Evolutionary conservation across 2,329 filamentous ascomycete genomes (phyloP), one percentile per base, ranked within the genome.

Genomic region (Clonostachys rosea): DNA sequence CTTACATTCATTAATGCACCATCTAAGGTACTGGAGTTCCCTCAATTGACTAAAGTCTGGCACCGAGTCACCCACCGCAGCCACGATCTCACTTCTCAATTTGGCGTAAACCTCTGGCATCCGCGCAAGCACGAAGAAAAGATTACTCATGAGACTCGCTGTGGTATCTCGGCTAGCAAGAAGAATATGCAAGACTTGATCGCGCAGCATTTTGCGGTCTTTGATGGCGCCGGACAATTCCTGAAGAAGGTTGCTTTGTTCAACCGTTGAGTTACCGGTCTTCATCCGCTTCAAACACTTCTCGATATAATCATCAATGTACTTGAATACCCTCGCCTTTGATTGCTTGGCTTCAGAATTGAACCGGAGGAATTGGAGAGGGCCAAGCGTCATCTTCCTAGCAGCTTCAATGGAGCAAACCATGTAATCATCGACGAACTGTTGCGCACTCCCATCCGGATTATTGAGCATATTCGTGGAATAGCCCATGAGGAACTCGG

Each of bases 1-100:
- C 66, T 65, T 64, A 80, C 78, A 74, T 60, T 83, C 80, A 50
- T 82, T 78, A 49, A 83, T 53, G 34, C 75, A 77, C 64, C 69
- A 78, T 52, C 73, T 74, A 45, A 84, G 59, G 50, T 82, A 83
- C 49, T 71, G 74, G 58, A 81, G 67, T 34, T 70, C 67, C 55
- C 71, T 75, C 48, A 83, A 53, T 52, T 78, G 65, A 35, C 70
- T 69, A 47, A 74, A 75, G 0, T 68, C 73, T 2, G 77, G 74
- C 14, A 59, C 56, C 3, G 54, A 53, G 3, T 58, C 56, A 5
- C 67, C 61, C 4, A 51, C 49, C 6, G 67, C 48, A 1, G 52
- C 46, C 43, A 65, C 24, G 2, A 75, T 63, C 37, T 75, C 72
- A 5, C 62, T 58, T 24, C 74, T 64, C 24, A 83, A 57, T 53